Conservation (phyloP, 2,329 filamentous ascomycete genomes). For the Mariannaea elegans region DNA sequence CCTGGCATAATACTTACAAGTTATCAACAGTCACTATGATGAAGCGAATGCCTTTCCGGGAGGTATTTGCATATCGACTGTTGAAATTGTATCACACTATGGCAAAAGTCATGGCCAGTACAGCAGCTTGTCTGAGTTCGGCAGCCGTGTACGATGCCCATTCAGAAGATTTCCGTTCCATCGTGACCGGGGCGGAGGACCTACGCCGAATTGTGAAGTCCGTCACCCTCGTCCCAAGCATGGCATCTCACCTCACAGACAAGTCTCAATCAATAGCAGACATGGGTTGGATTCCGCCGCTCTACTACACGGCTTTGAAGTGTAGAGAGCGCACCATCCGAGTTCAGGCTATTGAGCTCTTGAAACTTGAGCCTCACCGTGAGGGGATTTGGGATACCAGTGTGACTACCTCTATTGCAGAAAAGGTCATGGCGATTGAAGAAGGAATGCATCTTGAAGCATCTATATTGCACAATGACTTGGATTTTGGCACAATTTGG, state of each 20-base stretch:
- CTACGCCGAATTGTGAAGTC: conserved; percentile 19
- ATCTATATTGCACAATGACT: neutral
- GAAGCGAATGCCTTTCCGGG: conserved; percentile 23
- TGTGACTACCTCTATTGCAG: conserved; percentile 42
- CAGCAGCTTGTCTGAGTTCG: conserved; percentile 39
- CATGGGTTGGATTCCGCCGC: conserved; percentile 54
- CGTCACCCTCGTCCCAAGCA: neutral
- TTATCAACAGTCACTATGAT: conserved; percentile 28
- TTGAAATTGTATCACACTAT: conserved; percentile 52
- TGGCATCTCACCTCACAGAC: conserved; percentile 29
- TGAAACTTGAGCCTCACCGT: conserved; percentile 43
- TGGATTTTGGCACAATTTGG: neutral
- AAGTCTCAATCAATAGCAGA: conserved; percentile 49
- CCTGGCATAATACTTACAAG: conserved; percentile 37
- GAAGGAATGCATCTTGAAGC: conserved; percentile 35
- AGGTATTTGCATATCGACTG: conserved; percentile 40
- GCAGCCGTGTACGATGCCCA: conserved; percentile 50
- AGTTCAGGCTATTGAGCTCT: conserved; percentile 46
- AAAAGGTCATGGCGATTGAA: conserved; percentile 50
- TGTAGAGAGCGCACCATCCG: conserved; percentile 54
- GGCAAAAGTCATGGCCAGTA: conserved; percentile 52
- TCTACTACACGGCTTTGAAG: conserved; percentile 57
- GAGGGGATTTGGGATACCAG: conserved; percentile 54
- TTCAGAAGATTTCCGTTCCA: conserved; percentile 41
- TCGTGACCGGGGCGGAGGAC: conserved; percentile 40